Percentiles rank a stretch among this genome's conserved stretches.
phyloP scores from a whole-genome alignment of 108 stramenopile species.

The Pseudonitzschia multiseries region DNA sequence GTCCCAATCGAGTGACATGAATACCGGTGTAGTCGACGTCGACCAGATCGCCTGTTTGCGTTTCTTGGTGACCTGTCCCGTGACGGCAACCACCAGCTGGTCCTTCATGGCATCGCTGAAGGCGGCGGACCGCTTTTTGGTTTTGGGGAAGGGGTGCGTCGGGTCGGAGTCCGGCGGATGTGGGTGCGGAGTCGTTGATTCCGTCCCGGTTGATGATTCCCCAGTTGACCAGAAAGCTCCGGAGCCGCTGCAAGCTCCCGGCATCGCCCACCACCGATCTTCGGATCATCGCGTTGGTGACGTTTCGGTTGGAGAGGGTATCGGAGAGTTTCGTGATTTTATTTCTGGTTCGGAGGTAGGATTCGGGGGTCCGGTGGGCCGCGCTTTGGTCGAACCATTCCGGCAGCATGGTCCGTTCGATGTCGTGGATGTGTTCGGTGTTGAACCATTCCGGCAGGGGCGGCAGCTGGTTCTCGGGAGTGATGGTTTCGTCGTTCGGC shows the following conservation, averaged over 20 bases:
- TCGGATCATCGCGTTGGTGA: constrained; percentile 70
- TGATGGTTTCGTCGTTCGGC: constrained; percentile 52
- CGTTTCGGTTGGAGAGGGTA: constrained; percentile 55
- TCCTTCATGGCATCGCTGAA: constrained; percentile 30
- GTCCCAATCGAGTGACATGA: constrained; percentile 60
- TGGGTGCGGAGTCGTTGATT: constrained; percentile 78
- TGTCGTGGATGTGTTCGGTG: constrained; percentile 48
- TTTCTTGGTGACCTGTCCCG: constrained; percentile 39
- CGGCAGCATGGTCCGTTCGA: constrained; percentile 70
- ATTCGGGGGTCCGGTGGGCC: constrained; percentile 63
- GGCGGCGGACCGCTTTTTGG: constrained; percentile 21
- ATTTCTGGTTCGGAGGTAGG: constrained; percentile 64
- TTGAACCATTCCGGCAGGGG: constrained; percentile 76
- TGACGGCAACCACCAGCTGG: constrained; percentile 36
- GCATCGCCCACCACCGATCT: constrained; percentile 73
- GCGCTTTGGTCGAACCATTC: constrained; percentile 88
- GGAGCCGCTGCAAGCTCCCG: constrained; percentile 74
- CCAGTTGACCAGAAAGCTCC: constrained; percentile 61
- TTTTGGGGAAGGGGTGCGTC: no score
- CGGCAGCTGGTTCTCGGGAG: constrained; percentile 32
- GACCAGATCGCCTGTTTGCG: constrained; percentile 20
- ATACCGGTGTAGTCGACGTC: background rate
- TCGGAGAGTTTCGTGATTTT: constrained; percentile 55
- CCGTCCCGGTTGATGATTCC: constrained; percentile 70
- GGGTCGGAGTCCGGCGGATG: constrained; percentile 53